Evolutionary conservation across 2,329 filamentous ascomycete genomes (phyloP).

Genomic region (Trichoderma lentiforme): DNA sequence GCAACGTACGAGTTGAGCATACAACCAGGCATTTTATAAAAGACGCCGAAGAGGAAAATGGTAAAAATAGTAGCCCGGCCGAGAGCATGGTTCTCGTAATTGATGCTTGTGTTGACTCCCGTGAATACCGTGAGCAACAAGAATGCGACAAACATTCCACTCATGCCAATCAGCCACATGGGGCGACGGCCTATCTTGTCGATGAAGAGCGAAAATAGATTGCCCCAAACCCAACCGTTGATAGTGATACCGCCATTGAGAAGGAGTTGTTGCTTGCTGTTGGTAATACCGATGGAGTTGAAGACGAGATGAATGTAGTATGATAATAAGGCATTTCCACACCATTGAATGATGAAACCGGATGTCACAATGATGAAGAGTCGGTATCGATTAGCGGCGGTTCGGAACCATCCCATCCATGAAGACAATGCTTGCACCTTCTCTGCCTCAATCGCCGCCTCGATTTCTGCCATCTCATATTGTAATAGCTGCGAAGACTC

Average conservation of each 20-base stretch:
- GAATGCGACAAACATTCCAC: slow-evolving; percentile 13
- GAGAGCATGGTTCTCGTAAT: background rate
- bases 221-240: background rate
- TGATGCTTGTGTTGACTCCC: slow-evolving; percentile 3
- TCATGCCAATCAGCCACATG: slow-evolving; percentile 16
- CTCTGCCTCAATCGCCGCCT: slow-evolving; percentile 32
- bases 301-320: background rate
- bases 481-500: background rate
- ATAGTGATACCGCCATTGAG: background rate
- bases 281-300: background rate
- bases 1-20: slow-evolving; percentile 16
- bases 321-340: background rate
- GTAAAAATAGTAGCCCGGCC: slow-evolving; percentile 9
- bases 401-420: slow-evolving; percentile 12
- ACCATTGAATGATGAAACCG: slow-evolving; percentile 2
- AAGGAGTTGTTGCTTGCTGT: background rate
- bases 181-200: slow-evolving; percentile 11
- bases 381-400: slow-evolving; percentile 1
- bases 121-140: slow-evolving; percentile 10
- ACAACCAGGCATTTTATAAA: slow-evolving; percentile 15
- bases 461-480: slow-evolving; percentile 38
- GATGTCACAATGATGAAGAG: slow-evolving; percentile 15
- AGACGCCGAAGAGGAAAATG: slow-evolving; percentile 13
- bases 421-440: slow-evolving; percentile 2
- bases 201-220: background rate